Evolutionary conservation across 2,329 filamentous ascomycete species (phyloP).

Genomic region (Cryphonectria parasitica): DNA sequence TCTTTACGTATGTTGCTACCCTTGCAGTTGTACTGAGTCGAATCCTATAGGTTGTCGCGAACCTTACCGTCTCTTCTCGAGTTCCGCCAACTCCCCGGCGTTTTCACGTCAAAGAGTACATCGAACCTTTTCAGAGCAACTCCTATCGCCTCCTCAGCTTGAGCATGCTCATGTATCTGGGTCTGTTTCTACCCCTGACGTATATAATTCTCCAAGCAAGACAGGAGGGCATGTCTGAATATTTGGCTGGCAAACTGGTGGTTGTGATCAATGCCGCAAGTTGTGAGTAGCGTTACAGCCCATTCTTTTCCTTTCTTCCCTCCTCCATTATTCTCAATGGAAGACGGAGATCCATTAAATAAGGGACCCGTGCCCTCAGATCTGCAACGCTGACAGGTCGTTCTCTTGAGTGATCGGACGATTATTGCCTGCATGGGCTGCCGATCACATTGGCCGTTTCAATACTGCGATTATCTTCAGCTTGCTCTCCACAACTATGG

Average conservation of each 20-base stretch:
- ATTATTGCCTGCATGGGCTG: conserved; percentile 26
- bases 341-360: no score
- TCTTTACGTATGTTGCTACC: not conserved
- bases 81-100: conserved; percentile 20
- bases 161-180: conserved; percentile 34
- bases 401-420: conserved; percentile 27
- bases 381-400: not conserved
- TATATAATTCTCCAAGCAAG: conserved; percentile 34
- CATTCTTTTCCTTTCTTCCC: not conserved
- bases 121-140: conserved; percentile 31
- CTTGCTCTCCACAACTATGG: conserved; percentile 39
- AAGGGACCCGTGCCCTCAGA: not conserved
- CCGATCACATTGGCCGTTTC: conserved; percentile 32
- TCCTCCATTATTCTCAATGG: not conserved
- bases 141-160: conserved; percentile 30
- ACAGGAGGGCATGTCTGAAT: conserved; percentile 29
- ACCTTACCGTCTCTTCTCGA: conserved; percentile 33
- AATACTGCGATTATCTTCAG: conserved; percentile 45
- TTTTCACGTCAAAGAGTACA: conserved; percentile 23
- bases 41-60: conserved; percentile 33
- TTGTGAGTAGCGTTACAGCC: not conserved
- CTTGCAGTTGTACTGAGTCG: not conserved
- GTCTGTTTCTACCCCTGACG: conserved; percentile 35
- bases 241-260: conserved; percentile 34
- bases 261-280: conserved; percentile 36